Percentiles rank a stretch among this genome's conserved stretches.
Evolutionary conservation across 208 protist species (phyloP).

Genomic region (Trypanosoma conorhini): DNA sequence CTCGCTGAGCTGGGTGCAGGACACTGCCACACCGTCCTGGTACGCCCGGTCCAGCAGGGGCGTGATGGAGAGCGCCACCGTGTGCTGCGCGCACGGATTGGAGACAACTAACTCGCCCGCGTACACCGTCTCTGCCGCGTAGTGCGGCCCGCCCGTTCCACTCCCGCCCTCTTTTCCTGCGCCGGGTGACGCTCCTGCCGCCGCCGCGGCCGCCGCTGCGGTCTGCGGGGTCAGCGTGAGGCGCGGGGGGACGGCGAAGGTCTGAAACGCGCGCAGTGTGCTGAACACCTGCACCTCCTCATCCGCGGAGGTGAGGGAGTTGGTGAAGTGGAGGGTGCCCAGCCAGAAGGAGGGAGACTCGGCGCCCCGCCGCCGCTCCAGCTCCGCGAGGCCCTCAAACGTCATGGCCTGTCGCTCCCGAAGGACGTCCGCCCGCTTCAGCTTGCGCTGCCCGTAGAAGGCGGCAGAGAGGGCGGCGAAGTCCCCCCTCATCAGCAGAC

Average conservation of each 20-base stretch:
- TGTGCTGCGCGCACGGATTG: constrained; percentile 40
- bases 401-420: constrained; percentile 31
- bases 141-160: constrained; percentile 26
- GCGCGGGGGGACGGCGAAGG: constrained; percentile 56
- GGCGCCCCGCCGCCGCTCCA: constrained; percentile 44
- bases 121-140: constrained; percentile 36
- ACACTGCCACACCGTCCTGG: constrained; percentile 8
- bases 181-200: neutral
- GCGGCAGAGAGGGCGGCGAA: constrained; percentile 44
- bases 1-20: constrained; percentile 12
- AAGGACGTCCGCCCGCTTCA: constrained; percentile 18
- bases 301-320: constrained; percentile 56
- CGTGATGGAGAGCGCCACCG: constrained; percentile 25
- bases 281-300: constrained; percentile 83
- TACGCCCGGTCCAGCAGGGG: constrained; percentile 12
- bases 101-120: constrained; percentile 51
- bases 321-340: constrained; percentile 63
- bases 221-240: constrained; percentile 10
- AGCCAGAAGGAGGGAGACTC: constrained; percentile 77
- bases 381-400: constrained; percentile 58
- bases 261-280: constrained; percentile 64
- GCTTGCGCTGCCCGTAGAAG: constrained; percentile 60
- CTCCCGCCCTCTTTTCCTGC: constrained; percentile 12
- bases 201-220: neutral
- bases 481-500: constrained; percentile 52